Conservation (phyloP, 768 basidiomycete species). For the Suillus plorans region DNA sequence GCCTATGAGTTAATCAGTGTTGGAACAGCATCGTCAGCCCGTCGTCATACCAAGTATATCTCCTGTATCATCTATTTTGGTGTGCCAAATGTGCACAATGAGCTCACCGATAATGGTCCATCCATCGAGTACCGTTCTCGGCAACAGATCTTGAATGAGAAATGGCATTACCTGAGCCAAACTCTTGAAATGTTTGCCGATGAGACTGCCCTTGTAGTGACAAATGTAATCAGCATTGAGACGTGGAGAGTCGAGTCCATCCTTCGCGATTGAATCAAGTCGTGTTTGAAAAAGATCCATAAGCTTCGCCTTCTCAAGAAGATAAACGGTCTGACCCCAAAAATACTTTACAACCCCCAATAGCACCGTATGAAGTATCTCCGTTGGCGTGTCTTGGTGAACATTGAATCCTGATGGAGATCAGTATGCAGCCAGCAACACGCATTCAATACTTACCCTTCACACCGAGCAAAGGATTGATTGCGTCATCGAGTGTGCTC, state of each 20-base stretch:
- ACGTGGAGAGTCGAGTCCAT: slow-evolving; percentile 25
- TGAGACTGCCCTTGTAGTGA: slow-evolving; percentile 28
- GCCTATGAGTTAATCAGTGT: slow-evolving; percentile 5
- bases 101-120: slow-evolving; percentile 25
- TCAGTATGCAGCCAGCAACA: too few species aligned
- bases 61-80: slow-evolving; percentile 36
- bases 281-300: slow-evolving; percentile 22
- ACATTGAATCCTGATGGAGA: slow-evolving; percentile 21
- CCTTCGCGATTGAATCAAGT: slow-evolving; percentile 15
- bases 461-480: slow-evolving; percentile 11
- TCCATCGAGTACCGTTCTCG: slow-evolving; percentile 16
- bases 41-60: slow-evolving; percentile 28
- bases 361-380: slow-evolving; percentile 35
- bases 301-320: slow-evolving; percentile 23
- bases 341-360: slow-evolving; percentile 34
- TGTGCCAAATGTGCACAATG: slow-evolving; percentile 40
- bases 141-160: slow-evolving; percentile 31
- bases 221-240: slow-evolving; percentile 33
- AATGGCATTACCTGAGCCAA: slow-evolving; percentile 31
- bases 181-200: slow-evolving; percentile 34
- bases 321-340: slow-evolving; percentile 23
- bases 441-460: background rate
- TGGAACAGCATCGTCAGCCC: background rate
- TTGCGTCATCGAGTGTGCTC: background rate
- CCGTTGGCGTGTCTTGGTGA: slow-evolving; percentile 27